These are phyloP conservation scores for Lyophyllum atratum DNA, from an alignment of 768 basidiomycete species.

Conservation along the genomic window DNA sequence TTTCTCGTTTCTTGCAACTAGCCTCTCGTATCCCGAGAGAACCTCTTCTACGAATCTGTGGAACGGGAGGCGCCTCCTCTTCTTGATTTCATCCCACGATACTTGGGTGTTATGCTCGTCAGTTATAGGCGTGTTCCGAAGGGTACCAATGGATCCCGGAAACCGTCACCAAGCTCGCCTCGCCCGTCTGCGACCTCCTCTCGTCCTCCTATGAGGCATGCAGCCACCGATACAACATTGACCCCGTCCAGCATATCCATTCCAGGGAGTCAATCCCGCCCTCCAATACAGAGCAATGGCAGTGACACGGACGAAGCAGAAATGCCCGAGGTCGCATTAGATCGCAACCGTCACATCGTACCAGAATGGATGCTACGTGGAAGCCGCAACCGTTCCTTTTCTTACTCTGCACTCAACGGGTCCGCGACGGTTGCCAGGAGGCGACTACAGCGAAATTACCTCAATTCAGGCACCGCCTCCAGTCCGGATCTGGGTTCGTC, in stretches of 20 bases:
- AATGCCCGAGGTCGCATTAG: slow-evolving; percentile 91
- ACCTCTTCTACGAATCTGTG: slow-evolving; percentile 96
- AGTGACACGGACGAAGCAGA: slow-evolving; percentile 74
- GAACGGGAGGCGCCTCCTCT: slow-evolving; percentile 93
- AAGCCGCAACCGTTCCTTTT: slow-evolving; percentile 48
- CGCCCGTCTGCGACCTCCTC: slow-evolving; percentile 24
- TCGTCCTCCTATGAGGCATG: slow-evolving; percentile 21
- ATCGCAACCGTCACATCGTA: slow-evolving; percentile 92
- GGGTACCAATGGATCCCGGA: slow-evolving; percentile 24
- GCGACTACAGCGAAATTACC: slow-evolving; percentile 40
- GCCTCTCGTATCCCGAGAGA: slow-evolving; percentile 97
- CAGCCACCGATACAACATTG: slow-evolving; percentile 26
- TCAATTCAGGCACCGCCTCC: slow-evolving; percentile 61
- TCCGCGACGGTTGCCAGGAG: slow-evolving; percentile 33
- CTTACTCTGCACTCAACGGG: slow-evolving; percentile 46
- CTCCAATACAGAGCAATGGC: slow-evolving; percentile 27
- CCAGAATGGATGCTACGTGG: slow-evolving; percentile 86
- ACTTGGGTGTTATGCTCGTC: slow-evolving; percentile 98
- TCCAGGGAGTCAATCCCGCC: slow-evolving; percentile 16
- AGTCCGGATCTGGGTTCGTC: slow-evolving; percentile 62
- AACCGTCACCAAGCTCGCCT: slow-evolving; percentile 20
- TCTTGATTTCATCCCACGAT: slow-evolving; percentile 94
- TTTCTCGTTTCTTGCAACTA: slow-evolving; percentile 34
- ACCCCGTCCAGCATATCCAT: slow-evolving; percentile 19
- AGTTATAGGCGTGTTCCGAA: slow-evolving; percentile 84